phyloP scores from a whole-genome alignment of 2,329 filamentous ascomycete species.

The Thelonectria blattea region DNA sequence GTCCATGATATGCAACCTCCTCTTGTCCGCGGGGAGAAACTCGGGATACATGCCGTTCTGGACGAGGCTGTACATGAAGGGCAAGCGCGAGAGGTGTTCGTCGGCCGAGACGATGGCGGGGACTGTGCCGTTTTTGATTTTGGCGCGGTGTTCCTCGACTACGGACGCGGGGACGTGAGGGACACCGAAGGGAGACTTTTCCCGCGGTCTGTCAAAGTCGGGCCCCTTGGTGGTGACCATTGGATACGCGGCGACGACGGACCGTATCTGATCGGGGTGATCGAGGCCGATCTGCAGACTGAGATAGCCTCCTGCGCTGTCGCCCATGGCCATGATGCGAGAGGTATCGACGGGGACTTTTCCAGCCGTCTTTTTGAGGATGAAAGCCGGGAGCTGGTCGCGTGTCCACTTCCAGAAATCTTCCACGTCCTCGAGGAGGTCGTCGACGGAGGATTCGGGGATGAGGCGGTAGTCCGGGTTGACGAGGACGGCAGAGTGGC shows the following conservation, averaged over 20 bases:
- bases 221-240: conserved; percentile 3
- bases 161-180: neutral
- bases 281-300: conserved; percentile 9
- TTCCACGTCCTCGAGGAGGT: conserved; percentile 8
- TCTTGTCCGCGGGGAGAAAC: neutral
- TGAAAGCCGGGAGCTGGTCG: neutral
- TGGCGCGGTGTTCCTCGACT: neutral
- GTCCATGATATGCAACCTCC: conserved; percentile 5
- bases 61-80: neutral
- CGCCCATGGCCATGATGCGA: conserved; percentile 2
- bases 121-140: neutral
- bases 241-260: conserved; percentile 9
- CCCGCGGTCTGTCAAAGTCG: neutral
- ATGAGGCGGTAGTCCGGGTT: conserved; percentile 4
- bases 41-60: conserved; percentile 3
- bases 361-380: neutral
- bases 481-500: conserved; percentile 9
- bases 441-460: conserved; percentile 1
- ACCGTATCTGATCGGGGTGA: conserved; percentile 2
- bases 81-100: neutral
- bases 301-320: conserved; percentile 11
- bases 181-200: neutral
- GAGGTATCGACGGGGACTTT: conserved; percentile 2
- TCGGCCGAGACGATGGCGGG: conserved; percentile 1
- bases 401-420: conserved; percentile 9